phyloP scores from a whole-genome alignment of 306 rosid species.

The Lotus japonicus region DNA sequence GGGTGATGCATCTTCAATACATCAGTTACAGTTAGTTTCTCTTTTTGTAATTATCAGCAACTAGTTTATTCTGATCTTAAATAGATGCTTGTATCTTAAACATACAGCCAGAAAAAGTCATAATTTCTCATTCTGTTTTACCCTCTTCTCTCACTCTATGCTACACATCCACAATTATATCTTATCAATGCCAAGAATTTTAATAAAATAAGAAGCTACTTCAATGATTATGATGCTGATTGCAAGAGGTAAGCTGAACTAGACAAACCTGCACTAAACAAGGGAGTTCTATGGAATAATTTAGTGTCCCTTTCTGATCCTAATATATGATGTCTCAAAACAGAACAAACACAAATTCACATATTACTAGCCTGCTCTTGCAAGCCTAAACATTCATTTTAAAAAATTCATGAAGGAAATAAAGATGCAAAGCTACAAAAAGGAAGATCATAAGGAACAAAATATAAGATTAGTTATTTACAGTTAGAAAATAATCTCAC shows the following conservation, averaged over 20 bases:
- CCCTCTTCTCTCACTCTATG: no score
- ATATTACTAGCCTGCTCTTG: not conserved
- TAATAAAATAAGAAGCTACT: no score
- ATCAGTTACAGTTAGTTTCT: no score
- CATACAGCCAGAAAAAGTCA: no score
- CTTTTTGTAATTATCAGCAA: no score
- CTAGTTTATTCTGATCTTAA: no score
- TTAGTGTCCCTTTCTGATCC: not conserved
- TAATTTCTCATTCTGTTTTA: no score
- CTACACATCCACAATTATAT: no score
- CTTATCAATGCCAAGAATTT: not conserved
- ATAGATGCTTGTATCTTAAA: no score
- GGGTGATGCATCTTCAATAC: no score
- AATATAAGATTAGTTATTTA: not conserved
- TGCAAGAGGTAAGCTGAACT: not conserved
- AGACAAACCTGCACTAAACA: not conserved
- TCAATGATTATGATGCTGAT: not conserved
- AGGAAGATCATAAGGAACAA: no score
- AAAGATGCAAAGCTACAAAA: not conserved
- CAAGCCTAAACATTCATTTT: not conserved
- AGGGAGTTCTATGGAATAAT: not conserved
- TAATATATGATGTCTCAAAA: not conserved
- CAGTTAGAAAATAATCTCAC: conserved; percentile 34
- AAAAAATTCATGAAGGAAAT: no score
- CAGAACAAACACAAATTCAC: not conserved